Evolutionary conservation across 1,284 basidiomycete species (phyloP).

Genomic region (Irpex lacteus): DNA sequence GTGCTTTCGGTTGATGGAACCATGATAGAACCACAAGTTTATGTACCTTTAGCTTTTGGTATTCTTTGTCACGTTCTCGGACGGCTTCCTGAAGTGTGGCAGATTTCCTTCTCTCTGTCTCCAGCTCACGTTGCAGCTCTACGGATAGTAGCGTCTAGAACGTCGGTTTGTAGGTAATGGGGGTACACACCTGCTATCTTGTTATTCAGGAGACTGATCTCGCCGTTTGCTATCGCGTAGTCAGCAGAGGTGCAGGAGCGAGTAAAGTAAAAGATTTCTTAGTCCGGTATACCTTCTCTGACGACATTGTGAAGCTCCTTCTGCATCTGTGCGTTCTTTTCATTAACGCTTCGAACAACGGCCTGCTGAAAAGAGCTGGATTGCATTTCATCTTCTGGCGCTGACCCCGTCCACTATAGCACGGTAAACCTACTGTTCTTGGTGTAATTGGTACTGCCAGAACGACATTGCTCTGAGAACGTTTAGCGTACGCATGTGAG

Average conservation of each 20-base stretch:
- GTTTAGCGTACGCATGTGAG: background rate
- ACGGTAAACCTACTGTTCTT: conserved; percentile 59
- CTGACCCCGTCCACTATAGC: background rate
- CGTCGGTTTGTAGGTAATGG: background rate
- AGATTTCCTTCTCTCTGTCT: conserved; percentile 70
- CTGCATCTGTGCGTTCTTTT: conserved; percentile 75
- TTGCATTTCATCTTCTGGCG: background rate
- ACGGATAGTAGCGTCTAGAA: background rate
- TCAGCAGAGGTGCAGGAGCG: background rate
- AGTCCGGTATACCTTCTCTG: conserved; percentile 56
- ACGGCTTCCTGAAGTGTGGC: conserved; percentile 71
- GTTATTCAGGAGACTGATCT: conserved; percentile 66
- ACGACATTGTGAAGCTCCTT: conserved; percentile 80
- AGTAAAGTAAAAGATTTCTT: no score
- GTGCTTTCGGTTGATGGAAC: background rate
- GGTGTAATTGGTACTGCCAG: conserved; percentile 85
- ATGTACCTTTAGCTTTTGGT: conserved; percentile 76
- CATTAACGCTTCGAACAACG: conserved; percentile 72
- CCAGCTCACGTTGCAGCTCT: conserved; percentile 78
- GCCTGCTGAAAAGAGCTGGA: conserved; percentile 77
- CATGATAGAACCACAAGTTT: background rate
- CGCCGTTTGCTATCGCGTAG: conserved; percentile 59
- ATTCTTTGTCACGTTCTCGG: conserved; percentile 79
- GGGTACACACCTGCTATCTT: conserved; percentile 56
- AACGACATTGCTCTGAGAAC: conserved; percentile 68